These are phyloP conservation scores for Nitzschia sp. DNA, from an alignment of 108 stramenopile genomes.

Conservation along the genomic window DNA sequence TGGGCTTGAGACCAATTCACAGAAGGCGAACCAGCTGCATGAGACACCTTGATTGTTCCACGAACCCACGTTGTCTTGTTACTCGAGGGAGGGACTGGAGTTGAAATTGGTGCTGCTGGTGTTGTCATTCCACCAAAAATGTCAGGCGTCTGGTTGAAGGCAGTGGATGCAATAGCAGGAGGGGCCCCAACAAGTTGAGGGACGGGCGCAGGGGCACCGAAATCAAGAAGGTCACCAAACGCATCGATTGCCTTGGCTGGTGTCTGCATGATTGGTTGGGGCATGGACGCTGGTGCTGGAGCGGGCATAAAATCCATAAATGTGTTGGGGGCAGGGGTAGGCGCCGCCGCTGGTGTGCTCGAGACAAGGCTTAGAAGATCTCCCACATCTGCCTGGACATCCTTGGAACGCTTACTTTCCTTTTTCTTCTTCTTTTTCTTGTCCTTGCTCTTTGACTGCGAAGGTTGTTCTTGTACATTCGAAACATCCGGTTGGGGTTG, in stretches of 20 bases:
- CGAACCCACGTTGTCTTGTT: constrained; percentile 25
- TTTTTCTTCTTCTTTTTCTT: constrained; percentile 67
- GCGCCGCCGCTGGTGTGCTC: constrained; percentile 9
- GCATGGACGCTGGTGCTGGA: constrained; percentile 1
- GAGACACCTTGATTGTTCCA: constrained; percentile 32
- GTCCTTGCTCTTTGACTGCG: constrained; percentile 35
- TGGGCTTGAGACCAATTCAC: constrained; percentile 39
- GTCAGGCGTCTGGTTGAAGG: not conserved
- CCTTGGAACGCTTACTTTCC: constrained; percentile 32
- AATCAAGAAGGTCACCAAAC: constrained; percentile 76
- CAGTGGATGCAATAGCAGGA: constrained; percentile 1
- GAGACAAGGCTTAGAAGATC: constrained; percentile 53
- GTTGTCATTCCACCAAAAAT: not conserved
- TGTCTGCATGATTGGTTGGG: not conserved
- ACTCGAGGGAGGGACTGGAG: constrained; percentile 1
- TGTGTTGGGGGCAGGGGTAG: not conserved
- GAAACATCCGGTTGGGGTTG: not conserved
- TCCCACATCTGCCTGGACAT: constrained; percentile 32
- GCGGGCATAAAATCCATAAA: constrained; percentile 2
- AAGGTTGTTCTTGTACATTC: not conserved
- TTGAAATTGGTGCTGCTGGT: not conserved
- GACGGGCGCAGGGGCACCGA: constrained; percentile 36
- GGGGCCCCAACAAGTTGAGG: constrained; percentile 6
- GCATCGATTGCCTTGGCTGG: constrained; percentile 51
- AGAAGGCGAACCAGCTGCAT: constrained; percentile 30